Base-by-base conservation (phyloP, 129 eudicot species). In the Tagetes erecta region DNA sequence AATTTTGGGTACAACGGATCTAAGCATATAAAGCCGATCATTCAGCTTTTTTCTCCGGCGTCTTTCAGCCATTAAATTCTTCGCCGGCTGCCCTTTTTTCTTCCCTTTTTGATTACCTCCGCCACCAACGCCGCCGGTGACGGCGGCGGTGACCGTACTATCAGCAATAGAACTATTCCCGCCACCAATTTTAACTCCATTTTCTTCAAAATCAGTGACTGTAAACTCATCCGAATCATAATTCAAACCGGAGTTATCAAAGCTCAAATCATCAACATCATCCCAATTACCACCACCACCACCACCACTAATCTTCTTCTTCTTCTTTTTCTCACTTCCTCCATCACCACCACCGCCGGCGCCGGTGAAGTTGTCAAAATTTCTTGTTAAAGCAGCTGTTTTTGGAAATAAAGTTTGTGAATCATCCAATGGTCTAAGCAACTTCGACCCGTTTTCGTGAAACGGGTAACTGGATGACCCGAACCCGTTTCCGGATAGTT, bases 11-110 rank as follows among this genome's bases (percentile, higher is more conserved):
- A 94, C 99, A 9, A 94, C 93, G 12, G 99, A 94, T 81, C 99
- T 73, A 36, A 94, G 86, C 97, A 91, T 86, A 80, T 90, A 91
- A 45, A 94, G 96, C 84, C 97, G 83, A 67, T 94, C 99, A 77
- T 88, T 94, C 74, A 94, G 85, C 86, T 94, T 94, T 94, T 91
- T 86, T 76, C 99, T 76, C 38, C 99, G 82, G n/a, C 96, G 88
- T 57, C 99, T 71, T 71, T 94, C 99, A 5, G 99, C 98, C 98
- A 90, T 90, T 79, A 93, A 69, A 76, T 93, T 93, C 91, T 93
- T 93, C 20, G 98, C 97, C 58, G 97, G 97, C 50, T 82, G 78
- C 62, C 98, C 97, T 41, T 88, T 94, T 64, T 85, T 88, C 90
- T 86, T 91, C 38, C 95, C 97, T 51, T 88, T 95, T 31, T 86